A percentile compares a stretch with the other conserved stretches of the same genome.
Conservation (phyloP, 106 monocot genomes). For the Phalaenopsis equestris region DNA sequence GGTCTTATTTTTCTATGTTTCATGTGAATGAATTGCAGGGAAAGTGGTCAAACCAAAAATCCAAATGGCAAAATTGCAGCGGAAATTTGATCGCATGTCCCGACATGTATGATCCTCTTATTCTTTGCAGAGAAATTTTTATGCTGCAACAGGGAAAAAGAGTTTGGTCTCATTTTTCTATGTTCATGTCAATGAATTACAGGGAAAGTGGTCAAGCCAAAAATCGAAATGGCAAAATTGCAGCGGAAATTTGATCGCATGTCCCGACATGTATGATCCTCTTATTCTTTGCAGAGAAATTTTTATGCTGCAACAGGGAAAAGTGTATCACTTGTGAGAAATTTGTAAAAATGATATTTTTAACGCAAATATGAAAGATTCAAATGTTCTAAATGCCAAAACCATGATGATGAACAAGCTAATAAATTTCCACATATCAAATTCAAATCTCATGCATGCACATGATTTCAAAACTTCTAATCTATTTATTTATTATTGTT, state of each 20-base stretch:
- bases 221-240: constrained; percentile 36
- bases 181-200: background rate
- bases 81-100: constrained; percentile 22
- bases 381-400: no score
- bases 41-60: constrained; percentile 29
- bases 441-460: no score
- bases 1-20: background rate
- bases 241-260: constrained; percentile 13
- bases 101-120: constrained; percentile 23
- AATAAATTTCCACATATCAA: no score
- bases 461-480: no score
- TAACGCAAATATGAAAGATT: no score
- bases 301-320: no score
- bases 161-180: background rate
- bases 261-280: constrained; percentile 35
- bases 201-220: constrained; percentile 36
- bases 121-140: background rate
- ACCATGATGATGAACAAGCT: no score
- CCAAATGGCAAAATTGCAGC: constrained; percentile 35
- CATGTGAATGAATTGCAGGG: constrained; percentile 15
- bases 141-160: no score
- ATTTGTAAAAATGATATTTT: no score
- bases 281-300: background rate
- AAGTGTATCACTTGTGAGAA: no score
- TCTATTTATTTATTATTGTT: background rate